These are phyloP conservation scores for Fusarium tanahbumbuense DNA, from an alignment of 2,329 filamentous ascomycete genomes.

Conservation along the genomic window DNA sequence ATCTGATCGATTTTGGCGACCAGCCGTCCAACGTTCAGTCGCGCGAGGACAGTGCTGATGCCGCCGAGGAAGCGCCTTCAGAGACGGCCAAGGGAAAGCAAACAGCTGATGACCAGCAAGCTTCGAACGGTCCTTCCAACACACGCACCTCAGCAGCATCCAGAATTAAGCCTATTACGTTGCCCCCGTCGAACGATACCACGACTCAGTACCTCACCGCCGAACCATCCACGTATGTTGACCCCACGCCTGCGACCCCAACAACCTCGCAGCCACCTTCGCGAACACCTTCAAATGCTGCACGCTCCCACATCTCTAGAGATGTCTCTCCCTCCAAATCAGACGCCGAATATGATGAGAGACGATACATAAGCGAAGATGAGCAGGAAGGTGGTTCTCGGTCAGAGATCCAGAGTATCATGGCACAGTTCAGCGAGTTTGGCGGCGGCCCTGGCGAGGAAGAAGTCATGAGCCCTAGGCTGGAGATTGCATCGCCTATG, in stretches of 20 bases:
- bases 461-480: slow-evolving; percentile 90
- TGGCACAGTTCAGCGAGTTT: slow-evolving; percentile 90
- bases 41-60: slow-evolving; percentile 6
- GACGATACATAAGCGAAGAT: slow-evolving; percentile 68
- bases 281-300: slow-evolving; percentile 67
- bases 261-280: slow-evolving; percentile 67
- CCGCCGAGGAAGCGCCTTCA: slow-evolving; percentile 19
- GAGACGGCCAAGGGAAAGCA: slow-evolving; percentile 45
- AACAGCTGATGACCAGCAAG: slow-evolving; percentile 27
- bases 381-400: slow-evolving; percentile 76
- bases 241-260: slow-evolving; percentile 69
- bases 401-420: slow-evolving; percentile 95
- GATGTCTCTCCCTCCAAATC: slow-evolving; percentile 66
- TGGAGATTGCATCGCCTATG: slow-evolving; percentile 85
- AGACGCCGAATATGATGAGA: slow-evolving; percentile 67
- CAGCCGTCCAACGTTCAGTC: slow-evolving; percentile 12
- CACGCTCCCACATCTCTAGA: slow-evolving; percentile 58
- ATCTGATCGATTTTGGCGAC: slow-evolving; percentile 42
- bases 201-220: slow-evolving; percentile 60
- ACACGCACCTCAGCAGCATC: slow-evolving; percentile 60
- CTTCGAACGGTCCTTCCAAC: slow-evolving; percentile 40
- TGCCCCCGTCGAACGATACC: slow-evolving; percentile 51
- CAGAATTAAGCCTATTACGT: slow-evolving; percentile 60
- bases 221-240: slow-evolving; percentile 62
- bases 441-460: slow-evolving; percentile 77